Evolutionary conservation across 495 filamentous ascomycete species (phyloP), one percentile per base, ranked within the genome.

Genomic region (Penicillium turbatum): DNA sequence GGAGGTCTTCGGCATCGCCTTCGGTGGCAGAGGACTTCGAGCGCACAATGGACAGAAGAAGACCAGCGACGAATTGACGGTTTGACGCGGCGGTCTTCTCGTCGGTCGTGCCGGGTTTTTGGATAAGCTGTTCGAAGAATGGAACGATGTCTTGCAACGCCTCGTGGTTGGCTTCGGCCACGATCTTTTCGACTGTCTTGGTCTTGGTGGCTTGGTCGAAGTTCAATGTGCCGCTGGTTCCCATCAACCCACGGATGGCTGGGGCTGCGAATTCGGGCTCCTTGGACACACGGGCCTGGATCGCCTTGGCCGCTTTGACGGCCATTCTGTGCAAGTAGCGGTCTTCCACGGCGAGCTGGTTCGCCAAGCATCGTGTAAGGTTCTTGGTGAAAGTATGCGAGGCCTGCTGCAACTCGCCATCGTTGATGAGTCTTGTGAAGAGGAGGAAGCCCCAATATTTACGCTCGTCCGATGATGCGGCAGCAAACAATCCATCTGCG

Each of bases 401-500:
- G 12, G 86, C 68, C 29, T 77, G 61, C 36, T 79, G 64, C 2
- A 68, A 62, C 2, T 74, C 70, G 37, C 71, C 71, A 36, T 72
- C 69, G 36, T 80, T 75, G 16, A 96, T 66, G 26, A 89, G 73
- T 52, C 87, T 87, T 52, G 82, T 78, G 56, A 97, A 88, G 17
- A 98, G 82, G 46, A 89, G 81, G 65, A 98, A 91, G 4, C 95
- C 93, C 72, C 87, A 89, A 62, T 87, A 88, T 67, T 97, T 97
- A 40, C 92, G 86, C 65, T 90, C 89, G 19, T 88, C 82, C 0
- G 92, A 96, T 10, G 91, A 83, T 15, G 80, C 80, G 45, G 86
- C 77, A 24, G 87, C 83, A 63, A 97, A 96, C 7, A 97, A 73
- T 27, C 85, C 83, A 62, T 91, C 90, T 91, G 15, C 36, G 9